phyloP scores from a whole-genome alignment of 108 stramenopile species.

The Cyclotella sp. region DNA sequence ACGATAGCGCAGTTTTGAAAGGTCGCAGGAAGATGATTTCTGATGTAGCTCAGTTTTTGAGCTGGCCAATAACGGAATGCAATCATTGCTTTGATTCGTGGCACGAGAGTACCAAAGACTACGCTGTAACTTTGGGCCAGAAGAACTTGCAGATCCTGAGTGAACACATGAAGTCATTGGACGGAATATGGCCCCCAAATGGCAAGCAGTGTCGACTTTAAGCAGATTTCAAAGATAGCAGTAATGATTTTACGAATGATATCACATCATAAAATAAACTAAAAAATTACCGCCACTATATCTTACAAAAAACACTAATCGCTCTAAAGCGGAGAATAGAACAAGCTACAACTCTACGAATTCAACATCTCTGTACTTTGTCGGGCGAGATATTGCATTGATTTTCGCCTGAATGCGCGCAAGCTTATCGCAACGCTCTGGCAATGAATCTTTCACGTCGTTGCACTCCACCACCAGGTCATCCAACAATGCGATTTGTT shows the following conservation, averaged over 20 bases:
- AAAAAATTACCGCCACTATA: not conserved
- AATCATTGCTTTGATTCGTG: conserved; percentile 34
- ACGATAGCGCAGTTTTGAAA: conserved; percentile 4
- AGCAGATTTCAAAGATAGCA: not conserved
- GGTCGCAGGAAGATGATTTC: conserved; percentile 16
- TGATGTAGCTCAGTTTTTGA: conserved; percentile 32
- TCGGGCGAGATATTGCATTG: too few species aligned
- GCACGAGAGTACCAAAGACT: conserved; percentile 42
- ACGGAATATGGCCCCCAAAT: conserved; percentile 38
- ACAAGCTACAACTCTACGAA: too few species aligned
- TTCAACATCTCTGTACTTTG: too few species aligned
- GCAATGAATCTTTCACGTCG: too few species aligned
- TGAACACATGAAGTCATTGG: conserved; percentile 33
- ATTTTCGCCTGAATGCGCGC: too few species aligned
- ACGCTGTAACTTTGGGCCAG: conserved; percentile 8
- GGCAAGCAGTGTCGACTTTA: conserved; percentile 22
- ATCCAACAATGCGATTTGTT: too few species aligned
- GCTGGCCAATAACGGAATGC: conserved; percentile 37
- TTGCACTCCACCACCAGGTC: too few species aligned
- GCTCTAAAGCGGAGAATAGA: too few species aligned
- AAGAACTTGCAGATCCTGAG: conserved; percentile 8
- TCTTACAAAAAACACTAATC: too few species aligned
- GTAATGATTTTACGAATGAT: not conserved
- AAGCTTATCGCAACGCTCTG: too few species aligned
- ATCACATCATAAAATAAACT: not conserved